These are phyloP conservation scores for Penicillium corylophilum DNA, from an alignment of 2,329 filamentous ascomycete genomes.

Conservation along the genomic window DNA sequence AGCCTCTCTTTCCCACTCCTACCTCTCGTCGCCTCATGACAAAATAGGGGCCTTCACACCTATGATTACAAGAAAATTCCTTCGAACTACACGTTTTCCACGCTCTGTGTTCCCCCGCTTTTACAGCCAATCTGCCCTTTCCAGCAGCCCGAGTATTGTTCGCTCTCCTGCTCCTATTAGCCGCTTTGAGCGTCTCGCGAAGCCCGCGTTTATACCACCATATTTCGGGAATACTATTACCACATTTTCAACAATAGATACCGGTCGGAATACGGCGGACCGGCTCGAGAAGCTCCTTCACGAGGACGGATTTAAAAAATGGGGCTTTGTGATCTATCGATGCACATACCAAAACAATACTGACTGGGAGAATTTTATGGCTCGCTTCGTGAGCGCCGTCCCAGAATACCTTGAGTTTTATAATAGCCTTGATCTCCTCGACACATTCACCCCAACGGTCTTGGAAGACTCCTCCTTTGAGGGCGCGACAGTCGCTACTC, in stretches of 20 bases:
- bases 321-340: conserved; percentile 6
- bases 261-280: background rate
- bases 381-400: conserved; percentile 3
- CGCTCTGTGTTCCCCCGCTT: too few species aligned
- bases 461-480: conserved; percentile 16
- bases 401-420: background rate
- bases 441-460: conserved; percentile 14
- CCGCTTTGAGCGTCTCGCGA: too few species aligned
- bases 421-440: conserved; percentile 12
- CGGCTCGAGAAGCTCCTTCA: conserved; percentile 42
- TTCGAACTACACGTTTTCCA: too few species aligned
- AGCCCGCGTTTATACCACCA: background rate
- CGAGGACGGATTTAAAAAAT: conserved; percentile 4
- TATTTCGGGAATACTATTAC: background rate
- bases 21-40: too few species aligned
- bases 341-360: conserved; percentile 1
- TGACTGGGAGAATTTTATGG: conserved; percentile 10
- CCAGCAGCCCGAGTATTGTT: too few species aligned
- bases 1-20: too few species aligned
- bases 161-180: too few species aligned
- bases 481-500: conserved; percentile 8
- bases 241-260: background rate
- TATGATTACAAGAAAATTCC: too few species aligned
- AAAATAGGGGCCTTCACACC: too few species aligned
- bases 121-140: too few species aligned